A percentile compares a stretch with the other conserved stretches of the same genome.
Conservation (phyloP, 306 rosid genomes). For the Prunus fruticosa region DNA sequence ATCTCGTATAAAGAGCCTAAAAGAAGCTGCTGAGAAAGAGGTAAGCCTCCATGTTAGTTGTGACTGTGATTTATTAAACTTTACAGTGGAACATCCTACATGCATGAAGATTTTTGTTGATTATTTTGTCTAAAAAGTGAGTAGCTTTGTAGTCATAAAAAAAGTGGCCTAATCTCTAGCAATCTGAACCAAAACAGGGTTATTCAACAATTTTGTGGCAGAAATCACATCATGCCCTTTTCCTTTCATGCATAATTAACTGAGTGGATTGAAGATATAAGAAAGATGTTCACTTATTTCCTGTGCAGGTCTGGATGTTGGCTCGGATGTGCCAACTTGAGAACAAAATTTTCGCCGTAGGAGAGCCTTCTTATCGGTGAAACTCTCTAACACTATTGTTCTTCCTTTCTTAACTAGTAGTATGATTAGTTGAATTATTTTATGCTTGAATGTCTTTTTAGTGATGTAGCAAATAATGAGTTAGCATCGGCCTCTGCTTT, state of each 20-base stretch:
- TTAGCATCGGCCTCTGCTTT: not conserved
- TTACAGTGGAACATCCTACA: not conserved
- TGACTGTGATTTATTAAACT: slow-evolving; percentile 11
- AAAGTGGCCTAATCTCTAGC: not conserved
- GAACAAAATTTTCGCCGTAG: slow-evolving; percentile 90
- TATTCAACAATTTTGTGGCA: not conserved
- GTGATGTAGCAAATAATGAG: not conserved
- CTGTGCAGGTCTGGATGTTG: slow-evolving; percentile 85
- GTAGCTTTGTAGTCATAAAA: not conserved
- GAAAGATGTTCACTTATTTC: slow-evolving; percentile 11
- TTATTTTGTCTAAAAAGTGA: not conserved
- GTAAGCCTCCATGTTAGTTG: slow-evolving; percentile 38
- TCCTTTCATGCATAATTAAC: not conserved
- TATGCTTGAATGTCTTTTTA: not conserved
- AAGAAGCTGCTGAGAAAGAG: slow-evolving; percentile 89
- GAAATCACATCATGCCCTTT: not conserved
- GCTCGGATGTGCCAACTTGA: slow-evolving; percentile 98
- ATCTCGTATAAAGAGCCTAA: slow-evolving; percentile 80
- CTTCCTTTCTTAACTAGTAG: slow-evolving; percentile 14
- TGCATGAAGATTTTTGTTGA: not conserved
- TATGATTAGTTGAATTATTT: not conserved
- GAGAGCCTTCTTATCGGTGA: slow-evolving; percentile 93
- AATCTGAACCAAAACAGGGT: not conserved
- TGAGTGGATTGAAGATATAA: not conserved
- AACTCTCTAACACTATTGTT: slow-evolving; percentile 10